Base-by-base conservation (phyloP, 2,329 filamentous ascomycete genomes). In the Aspergillus amoenus region DNA sequence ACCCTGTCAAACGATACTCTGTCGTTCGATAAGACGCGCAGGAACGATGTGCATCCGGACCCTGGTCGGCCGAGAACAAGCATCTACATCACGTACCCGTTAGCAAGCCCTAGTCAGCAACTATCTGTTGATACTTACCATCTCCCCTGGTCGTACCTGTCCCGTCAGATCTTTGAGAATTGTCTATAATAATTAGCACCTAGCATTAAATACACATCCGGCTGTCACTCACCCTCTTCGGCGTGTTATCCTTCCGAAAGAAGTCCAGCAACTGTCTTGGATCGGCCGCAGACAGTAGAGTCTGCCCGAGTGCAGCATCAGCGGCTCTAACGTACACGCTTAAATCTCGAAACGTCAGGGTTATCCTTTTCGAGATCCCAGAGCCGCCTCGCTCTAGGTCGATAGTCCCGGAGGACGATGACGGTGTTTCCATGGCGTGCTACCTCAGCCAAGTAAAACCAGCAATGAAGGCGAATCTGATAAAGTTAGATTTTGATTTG, bases 11-110 rank as follows among this genome's bases (percentile, higher is more conserved):
- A 90, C 0, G 85, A 84, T 3, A 71, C 75, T 39, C 87, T 76
- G 59, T 84, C 81, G 65, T 90, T 91, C 42, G 86, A 82, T 4
- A 91, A 76, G 49, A 88, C 78, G 61, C 88, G 89, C 17, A 91
- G 78, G 13, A 91, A 80, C 0, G 88, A 88, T 0, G 88, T 89
- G 70, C 88, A 91, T 18, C 88, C 88, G 5, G 85, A 81, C 0
- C 87, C 88, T 0, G 88, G 87, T 1, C 86, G 80, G 1, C 88
- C 88, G 0, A 90, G 77, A 0, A 90, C 86, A 0, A 90, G 77
- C 2, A 89, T 71, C 87, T 73, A 48, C 32, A 27, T 9, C 27
- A 9, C 27, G 9, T 4, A 6, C 12, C 32, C n/a, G 37, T 27
- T 12, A 40, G 5, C 24, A 8, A 27, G 12, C 4, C 6, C 15